Percentiles rank a stretch among this genome's conserved stretches.
phyloP scores from a whole-genome alignment of 768 basidiomycete species.

The Plicaturopsis crispa region DNA sequence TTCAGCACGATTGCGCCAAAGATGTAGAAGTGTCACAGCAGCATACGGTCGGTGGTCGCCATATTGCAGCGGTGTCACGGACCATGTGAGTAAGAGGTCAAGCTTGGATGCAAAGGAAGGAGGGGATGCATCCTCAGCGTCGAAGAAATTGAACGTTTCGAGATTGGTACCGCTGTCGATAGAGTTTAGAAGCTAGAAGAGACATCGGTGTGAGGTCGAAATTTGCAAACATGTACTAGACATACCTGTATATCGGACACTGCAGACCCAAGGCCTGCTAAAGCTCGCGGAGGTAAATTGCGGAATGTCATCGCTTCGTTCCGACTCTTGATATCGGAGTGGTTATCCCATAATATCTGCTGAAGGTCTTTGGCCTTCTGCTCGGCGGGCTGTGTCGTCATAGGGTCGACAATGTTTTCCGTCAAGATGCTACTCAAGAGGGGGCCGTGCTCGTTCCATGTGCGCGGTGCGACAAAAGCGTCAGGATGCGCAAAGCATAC shows the following conservation, averaged over 20 bases:
- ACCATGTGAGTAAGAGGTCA: slow-evolving; percentile 73
- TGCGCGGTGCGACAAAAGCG: slow-evolving; percentile 63
- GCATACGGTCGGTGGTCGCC: slow-evolving; percentile 78
- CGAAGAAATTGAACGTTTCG: slow-evolving; percentile 49
- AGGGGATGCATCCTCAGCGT: slow-evolving; percentile 28
- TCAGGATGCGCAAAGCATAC: slow-evolving; percentile 67
- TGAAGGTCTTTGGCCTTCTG: slow-evolving; percentile 36
- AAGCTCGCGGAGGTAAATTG: slow-evolving; percentile 52
- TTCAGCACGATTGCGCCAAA: slow-evolving; percentile 53
- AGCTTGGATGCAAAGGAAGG: slow-evolving; percentile 58
- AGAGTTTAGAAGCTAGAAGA: slow-evolving; percentile 61
- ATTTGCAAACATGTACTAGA: slow-evolving; percentile 1
- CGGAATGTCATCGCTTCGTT: slow-evolving; percentile 79
- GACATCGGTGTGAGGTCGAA: background rate
- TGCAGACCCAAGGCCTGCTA: slow-evolving; percentile 54
- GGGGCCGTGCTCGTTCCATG: slow-evolving; percentile 50
- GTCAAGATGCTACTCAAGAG: slow-evolving; percentile 42
- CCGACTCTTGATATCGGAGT: slow-evolving; percentile 63
- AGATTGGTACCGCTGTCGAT: slow-evolving; percentile 63
- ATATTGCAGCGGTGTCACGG: slow-evolving; percentile 72
- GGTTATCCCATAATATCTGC: slow-evolving; percentile 44
- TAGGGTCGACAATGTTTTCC: slow-evolving; percentile 24
- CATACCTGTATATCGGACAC: slow-evolving; percentile 45
- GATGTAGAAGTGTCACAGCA: slow-evolving; percentile 58
- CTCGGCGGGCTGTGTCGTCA: slow-evolving; percentile 21